Percentiles rank a stretch among this genome's conserved stretches.
These are phyloP conservation scores for Globisporangium recalcitrans DNA, from an alignment of 352 stramenopile species.

Conservation along the genomic window DNA sequence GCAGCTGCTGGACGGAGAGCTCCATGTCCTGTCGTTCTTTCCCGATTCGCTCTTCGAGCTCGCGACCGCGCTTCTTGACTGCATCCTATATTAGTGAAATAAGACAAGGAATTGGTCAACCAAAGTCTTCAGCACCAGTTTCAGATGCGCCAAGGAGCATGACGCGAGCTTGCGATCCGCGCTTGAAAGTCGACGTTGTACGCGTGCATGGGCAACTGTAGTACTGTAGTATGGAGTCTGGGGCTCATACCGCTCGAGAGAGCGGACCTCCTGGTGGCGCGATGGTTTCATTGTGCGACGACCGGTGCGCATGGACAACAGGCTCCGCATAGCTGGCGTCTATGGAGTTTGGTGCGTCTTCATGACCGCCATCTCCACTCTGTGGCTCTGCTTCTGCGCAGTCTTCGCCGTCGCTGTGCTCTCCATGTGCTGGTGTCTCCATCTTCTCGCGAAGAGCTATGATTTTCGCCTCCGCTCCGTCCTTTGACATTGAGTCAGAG, in stretches of 20 bases:
- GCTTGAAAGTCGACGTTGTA: constrained; percentile 84
- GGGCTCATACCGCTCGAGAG: constrained; percentile 29
- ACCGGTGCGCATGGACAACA: constrained; percentile 35
- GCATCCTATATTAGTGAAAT: constrained; percentile 47
- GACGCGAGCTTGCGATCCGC: constrained; percentile 49
- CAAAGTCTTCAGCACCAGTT: neutral
- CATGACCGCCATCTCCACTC: neutral
- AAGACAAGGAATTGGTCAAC: neutral
- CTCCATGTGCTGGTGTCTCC: neutral
- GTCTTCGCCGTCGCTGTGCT: neutral
- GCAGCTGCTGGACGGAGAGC: constrained; percentile 46
- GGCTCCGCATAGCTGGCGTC: neutral
- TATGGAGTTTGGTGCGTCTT: neutral
- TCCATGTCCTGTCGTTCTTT: constrained; percentile 60
- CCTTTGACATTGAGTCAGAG: too few species aligned
- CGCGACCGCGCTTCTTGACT: constrained; percentile 53
- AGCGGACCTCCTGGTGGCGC: constrained; percentile 33
- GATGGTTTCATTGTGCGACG: constrained; percentile 55
- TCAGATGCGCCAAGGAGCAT: neutral
- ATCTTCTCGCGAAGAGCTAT: neutral
- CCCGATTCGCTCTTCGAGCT: constrained; percentile 44
- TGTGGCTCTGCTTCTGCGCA: constrained; percentile 11
- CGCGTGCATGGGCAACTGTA: constrained; percentile 33
- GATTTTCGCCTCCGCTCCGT: too few species aligned
- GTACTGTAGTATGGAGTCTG: neutral